Evolutionary conservation across 2,329 filamentous ascomycete species (phyloP).

Genomic region (Colletotrichum tamarilloi): DNA sequence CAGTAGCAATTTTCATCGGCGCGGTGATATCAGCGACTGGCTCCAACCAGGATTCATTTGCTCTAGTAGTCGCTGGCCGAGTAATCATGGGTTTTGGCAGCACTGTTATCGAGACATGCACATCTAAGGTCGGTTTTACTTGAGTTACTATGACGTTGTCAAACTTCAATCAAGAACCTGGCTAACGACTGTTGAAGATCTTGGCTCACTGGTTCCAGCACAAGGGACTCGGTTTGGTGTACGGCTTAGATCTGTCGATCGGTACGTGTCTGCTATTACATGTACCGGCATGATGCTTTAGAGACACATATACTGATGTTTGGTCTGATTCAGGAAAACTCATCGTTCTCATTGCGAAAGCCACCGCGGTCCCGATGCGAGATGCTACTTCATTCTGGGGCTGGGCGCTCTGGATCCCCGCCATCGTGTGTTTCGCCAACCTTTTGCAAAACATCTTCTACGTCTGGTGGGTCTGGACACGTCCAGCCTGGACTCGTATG

Average conservation of each 20-base stretch:
- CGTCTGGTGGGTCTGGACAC: too few species aligned
- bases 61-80: neutral
- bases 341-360: slow-evolving; percentile 35
- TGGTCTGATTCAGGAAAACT: neutral
- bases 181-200: neutral
- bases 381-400: slow-evolving; percentile 42
- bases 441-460: too few species aligned
- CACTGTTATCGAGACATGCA: neutral
- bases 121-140: neutral
- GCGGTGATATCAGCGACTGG: neutral
- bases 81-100: neutral
- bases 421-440: too few species aligned
- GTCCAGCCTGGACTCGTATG: too few species aligned
- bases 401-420: slow-evolving; percentile 42
- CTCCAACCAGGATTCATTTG: neutral
- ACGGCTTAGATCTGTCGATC: neutral
- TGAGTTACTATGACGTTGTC: too few species aligned
- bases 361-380: slow-evolving; percentile 42
- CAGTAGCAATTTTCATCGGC: neutral
- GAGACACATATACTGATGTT: neutral
- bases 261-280: neutral
- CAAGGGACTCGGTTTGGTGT: neutral
- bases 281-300: neutral
- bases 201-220: neutral
- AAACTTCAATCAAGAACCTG: neutral